Evolutionary conservation across 148 eudicot genomes (phyloP).

Genomic region (Polygonum maritimum): DNA sequence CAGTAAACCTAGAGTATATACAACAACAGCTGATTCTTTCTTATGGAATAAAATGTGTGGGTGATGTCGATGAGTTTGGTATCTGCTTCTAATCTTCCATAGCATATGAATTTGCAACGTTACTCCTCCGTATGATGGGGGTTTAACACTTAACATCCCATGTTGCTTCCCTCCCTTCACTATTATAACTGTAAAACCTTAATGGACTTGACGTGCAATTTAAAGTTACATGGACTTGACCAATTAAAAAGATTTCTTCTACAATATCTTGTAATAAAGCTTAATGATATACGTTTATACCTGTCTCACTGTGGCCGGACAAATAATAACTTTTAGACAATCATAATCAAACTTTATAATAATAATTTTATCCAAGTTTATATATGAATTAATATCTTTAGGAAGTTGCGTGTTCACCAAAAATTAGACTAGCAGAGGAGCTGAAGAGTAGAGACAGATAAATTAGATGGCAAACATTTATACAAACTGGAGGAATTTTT

Average conservation of each 20-base stretch:
- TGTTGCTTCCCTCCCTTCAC: no score
- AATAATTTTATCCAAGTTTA: background rate
- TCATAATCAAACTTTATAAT: no score
- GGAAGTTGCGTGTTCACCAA: background rate
- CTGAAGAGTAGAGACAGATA: background rate
- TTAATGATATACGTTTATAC: no score
- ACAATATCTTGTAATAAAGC: no score
- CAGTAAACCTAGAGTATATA: background rate
- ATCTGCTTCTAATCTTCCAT: background rate
- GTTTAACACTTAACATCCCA: no score
- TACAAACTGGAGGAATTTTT: background rate
- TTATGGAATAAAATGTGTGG: background rate
- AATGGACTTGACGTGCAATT: no score
- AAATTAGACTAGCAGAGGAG: background rate
- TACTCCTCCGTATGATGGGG: background rate
- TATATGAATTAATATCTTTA: background rate
- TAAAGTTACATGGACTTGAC: no score
- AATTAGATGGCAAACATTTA: background rate
- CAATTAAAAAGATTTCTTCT: no score
- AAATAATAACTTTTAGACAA: no score
- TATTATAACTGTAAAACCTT: no score
- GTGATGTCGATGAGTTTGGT: background rate
- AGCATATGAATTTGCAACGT: background rate
- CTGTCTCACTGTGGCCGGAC: no score
- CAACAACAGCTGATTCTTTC: background rate